A percentile compares a stretch with the other conserved stretches of the same genome.
phyloP scores from a whole-genome alignment of 192 early-diverging fungal genomes.

The Coemansia sp. region DNA sequence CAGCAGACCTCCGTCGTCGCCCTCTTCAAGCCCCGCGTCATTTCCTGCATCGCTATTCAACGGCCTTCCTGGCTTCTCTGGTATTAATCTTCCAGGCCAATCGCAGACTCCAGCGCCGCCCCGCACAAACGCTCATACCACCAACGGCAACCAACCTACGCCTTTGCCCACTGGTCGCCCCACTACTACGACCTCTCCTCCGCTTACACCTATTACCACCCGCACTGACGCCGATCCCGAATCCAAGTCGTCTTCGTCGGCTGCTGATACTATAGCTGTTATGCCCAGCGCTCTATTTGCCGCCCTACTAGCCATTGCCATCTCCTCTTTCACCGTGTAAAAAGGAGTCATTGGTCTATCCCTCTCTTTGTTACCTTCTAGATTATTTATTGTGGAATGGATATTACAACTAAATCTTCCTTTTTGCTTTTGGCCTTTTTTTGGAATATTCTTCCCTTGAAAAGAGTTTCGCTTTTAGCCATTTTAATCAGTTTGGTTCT shows the following conservation, averaged over 20 bases:
- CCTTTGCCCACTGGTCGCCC: neutral
- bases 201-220: neutral
- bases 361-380: too few relatives aligned
- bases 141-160: neutral
- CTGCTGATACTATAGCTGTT: neutral
- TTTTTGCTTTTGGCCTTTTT: too few relatives aligned
- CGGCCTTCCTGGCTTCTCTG: neutral
- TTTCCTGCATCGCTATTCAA: neutral
- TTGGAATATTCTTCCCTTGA: too few relatives aligned
- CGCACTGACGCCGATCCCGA: neutral
- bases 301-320: neutral
- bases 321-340: neutral
- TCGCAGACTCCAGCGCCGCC: neutral
- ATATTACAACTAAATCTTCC: too few relatives aligned
- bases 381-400: too few relatives aligned
- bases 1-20: neutral
- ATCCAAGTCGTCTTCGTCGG: neutral
- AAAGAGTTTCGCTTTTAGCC: too few relatives aligned
- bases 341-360: too few relatives aligned
- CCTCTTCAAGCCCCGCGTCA: constrained; percentile 8
- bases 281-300: neutral
- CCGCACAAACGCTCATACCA: too few relatives aligned
- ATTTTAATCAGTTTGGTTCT: too few relatives aligned
- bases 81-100: constrained; percentile 19
- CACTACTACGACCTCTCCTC: neutral